Base-by-base conservation (phyloP, 164 flowering plant genomes). In the Macadamia integrifolia region DNA sequence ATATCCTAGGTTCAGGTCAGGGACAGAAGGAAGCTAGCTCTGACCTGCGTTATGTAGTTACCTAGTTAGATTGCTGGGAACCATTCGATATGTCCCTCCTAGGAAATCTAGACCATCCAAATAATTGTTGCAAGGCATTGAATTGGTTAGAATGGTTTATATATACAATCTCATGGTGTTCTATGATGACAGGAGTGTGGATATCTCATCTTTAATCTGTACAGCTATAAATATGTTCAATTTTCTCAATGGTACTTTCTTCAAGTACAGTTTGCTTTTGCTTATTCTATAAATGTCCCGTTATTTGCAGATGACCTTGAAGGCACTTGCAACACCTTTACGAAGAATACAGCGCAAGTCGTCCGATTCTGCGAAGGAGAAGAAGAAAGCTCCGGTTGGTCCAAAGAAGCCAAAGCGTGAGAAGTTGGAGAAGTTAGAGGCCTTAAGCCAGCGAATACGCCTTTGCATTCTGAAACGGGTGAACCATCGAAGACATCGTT, bases 381-480 rank as follows among this genome's bases (percentile, higher is more conserved):
- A 80, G 69, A 74, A 82, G 58, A 46, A 46, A 46, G 62, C 31
- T 11, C 12, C 53, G 1, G 44, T 65, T 42, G 66, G 8, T 68
- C 28, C 73, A 31, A 85, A 86, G 81, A 89, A 88, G 82, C 71
- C 80, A 9, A 86, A 71, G 74, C 72, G 74, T 6, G 94, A 87
- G 66, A 90, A 83, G 75, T 72, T 83, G 42, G 90, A 88, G 70
- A 92, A 86, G 72, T 71, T 87, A 5, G 98, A 87, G 69, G 88
- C 97, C 58, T 72, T 93, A 9, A 81, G 91, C 75, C 89, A 87
- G 75, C 85, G 90, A 0, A 61, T 93, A 35, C 86, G 96, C 0
- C 87, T 70, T 66, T 84, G 87, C 85, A 81, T 93, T 69, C 75
- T 84, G 61, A 87, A 73, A 80, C 79, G 86, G 72, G 87, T 85